These are phyloP conservation scores for Pestalotiopsis sp. DNA, from an alignment of 2,329 filamentous ascomycete species.

Conservation along the genomic window DNA sequence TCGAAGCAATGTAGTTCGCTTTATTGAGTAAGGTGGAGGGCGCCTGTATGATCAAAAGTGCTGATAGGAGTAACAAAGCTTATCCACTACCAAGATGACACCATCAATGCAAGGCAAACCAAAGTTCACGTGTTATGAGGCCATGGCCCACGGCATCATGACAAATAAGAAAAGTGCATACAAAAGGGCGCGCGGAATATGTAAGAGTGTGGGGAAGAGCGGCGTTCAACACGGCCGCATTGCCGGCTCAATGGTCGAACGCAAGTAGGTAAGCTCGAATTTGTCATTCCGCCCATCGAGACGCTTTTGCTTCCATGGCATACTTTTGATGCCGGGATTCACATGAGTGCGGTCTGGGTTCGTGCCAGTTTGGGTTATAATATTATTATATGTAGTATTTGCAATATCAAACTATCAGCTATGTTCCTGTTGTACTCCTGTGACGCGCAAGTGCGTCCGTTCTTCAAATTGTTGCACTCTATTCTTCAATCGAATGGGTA, in stretches of 20 bases:
- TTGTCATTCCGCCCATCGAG: neutral
- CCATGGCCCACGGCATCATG: neutral
- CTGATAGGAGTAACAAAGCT: neutral
- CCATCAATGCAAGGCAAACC: neutral
- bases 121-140: neutral
- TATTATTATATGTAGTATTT: neutral
- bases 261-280: neutral
- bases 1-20: no score
- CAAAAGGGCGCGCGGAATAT: neutral
- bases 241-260: neutral
- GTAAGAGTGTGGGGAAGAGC: neutral
- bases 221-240: neutral
- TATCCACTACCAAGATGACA: neutral
- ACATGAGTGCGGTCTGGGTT: neutral
- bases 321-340: neutral
- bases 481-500: conserved; percentile 1
- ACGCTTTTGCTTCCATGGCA: neutral
- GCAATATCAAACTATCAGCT: neutral
- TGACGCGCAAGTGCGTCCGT: neutral
- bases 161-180: neutral
- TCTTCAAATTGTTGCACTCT: conserved; percentile 1
- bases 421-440: neutral
- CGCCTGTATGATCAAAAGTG: conserved; percentile 16
- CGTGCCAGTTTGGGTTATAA: neutral
- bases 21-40: no score